A percentile compares a stretch with the other conserved stretches of the same genome.
These are phyloP conservation scores for Persicaria tinctoria DNA, from an alignment of 148 eudicot species.

Conservation along the genomic window DNA sequence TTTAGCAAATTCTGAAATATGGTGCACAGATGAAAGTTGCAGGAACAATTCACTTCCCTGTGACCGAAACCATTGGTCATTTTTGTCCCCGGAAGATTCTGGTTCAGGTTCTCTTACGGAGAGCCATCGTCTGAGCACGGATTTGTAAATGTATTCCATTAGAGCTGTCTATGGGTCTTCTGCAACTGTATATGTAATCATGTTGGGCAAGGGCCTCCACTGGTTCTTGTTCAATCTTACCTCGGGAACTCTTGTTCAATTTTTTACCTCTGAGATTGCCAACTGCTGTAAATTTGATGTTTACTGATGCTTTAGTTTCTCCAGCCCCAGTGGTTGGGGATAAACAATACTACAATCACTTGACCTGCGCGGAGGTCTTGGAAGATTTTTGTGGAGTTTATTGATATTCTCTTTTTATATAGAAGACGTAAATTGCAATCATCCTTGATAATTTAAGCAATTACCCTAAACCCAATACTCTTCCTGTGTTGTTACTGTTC, in stretches of 20 bases:
- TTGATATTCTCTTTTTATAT: no score
- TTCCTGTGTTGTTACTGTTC: no score
- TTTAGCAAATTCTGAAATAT: background rate
- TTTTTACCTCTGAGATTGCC: background rate
- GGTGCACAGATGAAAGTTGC: conserved; percentile 2
- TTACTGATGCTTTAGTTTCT: background rate
- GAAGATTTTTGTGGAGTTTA: no score
- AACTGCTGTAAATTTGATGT: background rate
- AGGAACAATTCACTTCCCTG: background rate
- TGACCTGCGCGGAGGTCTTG: no score
- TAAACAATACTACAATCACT: no score
- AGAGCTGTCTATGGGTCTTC: conserved; percentile 2
- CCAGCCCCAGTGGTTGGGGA: background rate
- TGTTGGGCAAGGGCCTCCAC: background rate
- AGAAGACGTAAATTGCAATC: no score
- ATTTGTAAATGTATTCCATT: background rate
- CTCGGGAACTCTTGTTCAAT: background rate
- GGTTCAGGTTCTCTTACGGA: background rate
- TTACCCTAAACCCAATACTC: no score
- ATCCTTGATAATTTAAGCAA: no score
- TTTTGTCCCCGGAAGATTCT: background rate
- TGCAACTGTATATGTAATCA: background rate
- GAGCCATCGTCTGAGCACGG: background rate
- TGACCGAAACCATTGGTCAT: background rate
- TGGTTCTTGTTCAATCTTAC: background rate